Conservation (phyloP, 2,329 filamentous ascomycete genomes). For the Bipolaris gigantea region DNA sequence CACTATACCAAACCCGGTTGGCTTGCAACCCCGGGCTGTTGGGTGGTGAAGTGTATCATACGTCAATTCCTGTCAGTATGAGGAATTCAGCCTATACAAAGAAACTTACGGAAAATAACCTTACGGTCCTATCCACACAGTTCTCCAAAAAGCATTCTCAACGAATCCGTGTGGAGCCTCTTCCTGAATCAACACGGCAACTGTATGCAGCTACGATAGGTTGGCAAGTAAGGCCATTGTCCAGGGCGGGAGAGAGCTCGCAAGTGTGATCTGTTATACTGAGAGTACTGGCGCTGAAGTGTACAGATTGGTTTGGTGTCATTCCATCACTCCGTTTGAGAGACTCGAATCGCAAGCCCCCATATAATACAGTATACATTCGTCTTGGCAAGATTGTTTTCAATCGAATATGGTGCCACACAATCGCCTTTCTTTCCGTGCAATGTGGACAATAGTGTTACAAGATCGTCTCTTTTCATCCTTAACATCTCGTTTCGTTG, state of each 20-base stretch:
- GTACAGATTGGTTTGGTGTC: not conserved
- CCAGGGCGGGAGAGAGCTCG: not conserved
- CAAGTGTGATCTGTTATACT: not conserved
- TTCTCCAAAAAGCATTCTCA: too few relatives aligned
- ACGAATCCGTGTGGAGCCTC: not conserved
- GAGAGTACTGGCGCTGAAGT: not conserved
- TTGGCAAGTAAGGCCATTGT: not conserved
- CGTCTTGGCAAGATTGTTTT: not conserved
- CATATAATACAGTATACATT: conserved; percentile 12
- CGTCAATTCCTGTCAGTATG: not conserved
- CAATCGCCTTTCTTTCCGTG: not conserved
- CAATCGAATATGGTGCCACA: not conserved
- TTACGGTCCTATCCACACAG: fast-evolving
- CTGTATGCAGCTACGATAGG: not conserved
- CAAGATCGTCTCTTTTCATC: conserved; percentile 13
- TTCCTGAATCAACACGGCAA: not conserved
- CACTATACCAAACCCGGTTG: conserved; percentile 11
- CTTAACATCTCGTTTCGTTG: not conserved
- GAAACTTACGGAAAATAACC: not conserved
- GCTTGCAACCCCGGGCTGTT: not conserved
- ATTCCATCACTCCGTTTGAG: not conserved
- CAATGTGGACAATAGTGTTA: conserved; percentile 7
- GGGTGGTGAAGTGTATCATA: not conserved
- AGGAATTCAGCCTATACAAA: not conserved
- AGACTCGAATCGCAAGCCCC: not conserved